Conservation (phyloP, 1,139 yeast genomes). For the Sugiyamaella japonica region DNA sequence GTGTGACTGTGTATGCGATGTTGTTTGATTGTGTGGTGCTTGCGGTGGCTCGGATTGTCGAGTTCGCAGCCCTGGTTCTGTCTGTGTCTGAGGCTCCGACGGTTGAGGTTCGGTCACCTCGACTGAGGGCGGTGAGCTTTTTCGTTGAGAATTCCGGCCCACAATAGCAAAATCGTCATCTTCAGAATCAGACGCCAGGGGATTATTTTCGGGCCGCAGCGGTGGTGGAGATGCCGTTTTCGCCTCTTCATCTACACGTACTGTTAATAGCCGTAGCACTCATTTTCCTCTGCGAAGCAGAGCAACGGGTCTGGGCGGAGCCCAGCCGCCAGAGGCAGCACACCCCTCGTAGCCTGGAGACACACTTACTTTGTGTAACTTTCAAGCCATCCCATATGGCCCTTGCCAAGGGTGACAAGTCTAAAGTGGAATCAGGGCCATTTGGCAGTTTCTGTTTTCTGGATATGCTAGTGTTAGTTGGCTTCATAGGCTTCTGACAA, state of each 20-base stretch:
- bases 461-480: neutral
- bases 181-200: neutral
- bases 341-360: too few relatives aligned
- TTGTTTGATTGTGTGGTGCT: neutral
- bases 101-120: too few relatives aligned
- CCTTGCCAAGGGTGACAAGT: slow-evolving; percentile 4
- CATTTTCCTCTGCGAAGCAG: too few relatives aligned
- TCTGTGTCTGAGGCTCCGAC: neutral
- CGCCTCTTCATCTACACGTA: neutral
- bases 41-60: neutral
- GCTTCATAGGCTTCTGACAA: neutral
- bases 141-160: neutral
- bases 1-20: neutral
- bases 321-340: too few relatives aligned
- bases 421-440: neutral
- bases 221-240: neutral
- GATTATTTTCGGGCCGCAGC: neutral
- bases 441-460: neutral
- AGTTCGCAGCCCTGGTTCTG: neutral
- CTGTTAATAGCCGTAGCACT: neutral
- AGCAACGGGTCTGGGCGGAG: too few relatives aligned
- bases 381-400: slow-evolving; percentile 5
- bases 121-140: too few relatives aligned
- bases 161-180: slow-evolving; percentile 10
- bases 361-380: neutral